Percentiles rank a stretch among this genome's conserved stretches.
phyloP scores from a whole-genome alignment of 2,329 filamentous ascomycete genomes.

The Rhexocercosporidium sp. region DNA sequence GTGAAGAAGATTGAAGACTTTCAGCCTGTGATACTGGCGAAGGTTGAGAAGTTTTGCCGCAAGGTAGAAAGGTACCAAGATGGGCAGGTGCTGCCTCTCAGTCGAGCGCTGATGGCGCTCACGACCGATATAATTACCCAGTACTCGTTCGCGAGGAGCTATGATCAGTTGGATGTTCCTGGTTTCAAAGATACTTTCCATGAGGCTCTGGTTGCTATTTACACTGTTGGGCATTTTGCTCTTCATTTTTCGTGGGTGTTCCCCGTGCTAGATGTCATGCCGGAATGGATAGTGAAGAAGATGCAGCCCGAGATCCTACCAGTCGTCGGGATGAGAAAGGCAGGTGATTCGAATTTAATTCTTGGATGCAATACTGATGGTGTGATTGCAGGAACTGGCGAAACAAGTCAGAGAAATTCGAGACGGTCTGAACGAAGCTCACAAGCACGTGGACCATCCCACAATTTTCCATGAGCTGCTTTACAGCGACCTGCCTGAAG shows the following conservation, averaged over 20 bases:
- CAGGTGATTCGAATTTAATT: background rate
- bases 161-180: slow-evolving; percentile 20
- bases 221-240: slow-evolving; percentile 18
- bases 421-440: slow-evolving; percentile 13
- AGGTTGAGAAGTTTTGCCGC: slow-evolving; percentile 26
- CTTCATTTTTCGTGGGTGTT: slow-evolving; percentile 20
- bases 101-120: slow-evolving; percentile 15
- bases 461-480: slow-evolving; percentile 37
- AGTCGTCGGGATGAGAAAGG: slow-evolving; percentile 16
- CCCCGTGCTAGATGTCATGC: slow-evolving; percentile 20
- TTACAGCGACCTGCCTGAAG: slow-evolving; percentile 41
- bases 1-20: slow-evolving; percentile 22
- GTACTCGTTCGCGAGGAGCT: slow-evolving; percentile 34
- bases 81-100: slow-evolving; percentile 16
- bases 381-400: slow-evolving; percentile 12
- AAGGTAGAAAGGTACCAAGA: slow-evolving; percentile 12
- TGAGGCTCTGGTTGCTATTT: slow-evolving; percentile 19
- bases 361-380: background rate
- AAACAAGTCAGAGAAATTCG: slow-evolving; percentile 18
- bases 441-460: slow-evolving; percentile 20
- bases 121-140: slow-evolving; percentile 38
- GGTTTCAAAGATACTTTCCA: slow-evolving; percentile 17
- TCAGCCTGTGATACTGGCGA: slow-evolving; percentile 24
- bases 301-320: slow-evolving; percentile 29
- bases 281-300: slow-evolving; percentile 22